These are phyloP conservation scores for Wickerhamomyces bovis DNA, from an alignment of 805 yeast genomes.

Conservation along the genomic window DNA sequence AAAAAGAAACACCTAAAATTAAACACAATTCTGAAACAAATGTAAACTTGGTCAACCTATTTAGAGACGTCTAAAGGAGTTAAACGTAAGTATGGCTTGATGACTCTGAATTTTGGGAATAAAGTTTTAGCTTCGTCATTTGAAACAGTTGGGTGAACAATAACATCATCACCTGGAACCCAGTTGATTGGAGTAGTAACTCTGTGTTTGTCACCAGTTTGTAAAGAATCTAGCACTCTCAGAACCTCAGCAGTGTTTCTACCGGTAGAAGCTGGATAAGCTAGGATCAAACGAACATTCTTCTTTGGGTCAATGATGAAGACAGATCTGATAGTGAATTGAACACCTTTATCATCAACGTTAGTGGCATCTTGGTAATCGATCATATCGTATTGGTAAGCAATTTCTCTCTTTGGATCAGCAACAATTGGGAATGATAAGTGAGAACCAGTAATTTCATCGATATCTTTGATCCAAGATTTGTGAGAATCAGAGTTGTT, in stretches of 20 bases:
- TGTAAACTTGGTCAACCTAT: background rate
- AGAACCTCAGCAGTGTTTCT: constrained; percentile 72
- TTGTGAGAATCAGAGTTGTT: constrained; percentile 56
- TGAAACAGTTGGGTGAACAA: constrained; percentile 60
- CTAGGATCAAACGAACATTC: constrained; percentile 53
- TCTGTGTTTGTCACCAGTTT: constrained; percentile 54
- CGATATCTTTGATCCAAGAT: constrained; percentile 67
- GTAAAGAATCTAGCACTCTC: constrained; percentile 65
- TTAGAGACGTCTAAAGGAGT: constrained; percentile 30
- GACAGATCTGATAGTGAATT: constrained; percentile 65
- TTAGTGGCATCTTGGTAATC: constrained; percentile 65
- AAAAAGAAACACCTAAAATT: background rate
- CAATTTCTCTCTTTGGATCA: constrained; percentile 55
- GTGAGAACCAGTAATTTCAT: constrained; percentile 55
- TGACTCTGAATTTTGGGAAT: constrained; percentile 55
- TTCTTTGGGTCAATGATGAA: constrained; percentile 65
- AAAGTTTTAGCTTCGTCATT: constrained; percentile 53
- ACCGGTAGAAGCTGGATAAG: constrained; percentile 72
- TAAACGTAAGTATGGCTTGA: constrained; percentile 60
- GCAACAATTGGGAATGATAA: constrained; percentile 65
- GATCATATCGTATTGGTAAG: constrained; percentile 61
- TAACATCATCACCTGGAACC: constrained; percentile 70
- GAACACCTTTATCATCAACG: constrained; percentile 57
- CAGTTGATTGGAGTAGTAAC: constrained; percentile 69
- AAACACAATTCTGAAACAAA: background rate